Base-by-base conservation (phyloP, 1,284 basidiomycete species). In the Paramarasmius palmivorus region DNA sequence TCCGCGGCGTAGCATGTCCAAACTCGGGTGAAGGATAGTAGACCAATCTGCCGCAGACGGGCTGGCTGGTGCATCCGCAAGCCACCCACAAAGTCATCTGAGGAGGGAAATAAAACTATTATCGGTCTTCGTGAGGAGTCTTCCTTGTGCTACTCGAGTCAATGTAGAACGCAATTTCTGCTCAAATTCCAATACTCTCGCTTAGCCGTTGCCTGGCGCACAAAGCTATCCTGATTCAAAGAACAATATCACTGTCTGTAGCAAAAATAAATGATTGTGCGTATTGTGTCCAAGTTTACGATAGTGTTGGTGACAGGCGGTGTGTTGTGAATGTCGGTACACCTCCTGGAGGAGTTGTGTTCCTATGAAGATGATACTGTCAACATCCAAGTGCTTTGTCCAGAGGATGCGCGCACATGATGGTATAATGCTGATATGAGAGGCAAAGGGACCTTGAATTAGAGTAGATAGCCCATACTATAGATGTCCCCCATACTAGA, bases 1-100 rank as follows among this genome's bases (percentile, higher is more conserved):
- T 2, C 69, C 69, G n/a, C n/a, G n/a, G n/a, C 19, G 70, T 61
- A 14, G 57, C 61, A 40, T 70, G 69, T 1, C 69, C 68, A 50
- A 69, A 66, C 53, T 71, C 65, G n/a, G n/a, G 50, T 69, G 68
- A 2, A 69, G 61, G 47, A 68, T 66, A 2, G 59, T 57, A 10
- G 56, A 60, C 7, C 50, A 52, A 40, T 62, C 62, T 20, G 50
- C 46, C 3, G 46, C 32, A 22, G 53, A 53, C 22, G n/a, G 55
- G 44, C 4, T 29, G 34, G 2, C 48, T 37, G 14, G n/a, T n/a
- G 19, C 38, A 39, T 59, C 51, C 19, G 37, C 49, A 34, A 65
- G 45, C 60, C 57, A 32, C 29, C 29, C 63, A n/a, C 19, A 67
- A 56, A 44, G 64, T 66, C 60, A 67, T 65, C 0, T n/a, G n/a